Base-by-base conservation (phyloP, 208 protist species). In the Wallacemonas sp. region DNA sequence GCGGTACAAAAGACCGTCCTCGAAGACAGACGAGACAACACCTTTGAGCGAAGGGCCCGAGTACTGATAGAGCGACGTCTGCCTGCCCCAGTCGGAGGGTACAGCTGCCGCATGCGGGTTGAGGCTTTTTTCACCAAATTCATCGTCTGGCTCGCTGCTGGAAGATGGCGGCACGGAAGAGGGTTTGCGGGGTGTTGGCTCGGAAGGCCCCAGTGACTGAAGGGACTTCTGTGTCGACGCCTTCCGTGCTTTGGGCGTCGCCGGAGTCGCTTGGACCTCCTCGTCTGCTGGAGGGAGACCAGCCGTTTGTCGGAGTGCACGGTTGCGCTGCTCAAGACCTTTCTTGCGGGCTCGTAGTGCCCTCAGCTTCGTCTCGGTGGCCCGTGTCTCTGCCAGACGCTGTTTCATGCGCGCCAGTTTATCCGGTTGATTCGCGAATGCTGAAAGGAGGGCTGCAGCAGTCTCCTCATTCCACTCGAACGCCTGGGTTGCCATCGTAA, bases 1-100 rank as follows among this genome's bases (percentile, higher is more conserved):
- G 34, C 80, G 80, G 66, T 84, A 93, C 17, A 90, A 70, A 24
- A 86, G 21, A 1, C 78, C 82, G 33, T 75, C 70, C 31, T 72
- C 55, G 5, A 84, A 62, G 59, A 86, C 85, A 31, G 77, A 74
- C 22, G 70, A 77, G 2, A 79, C 66, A 11, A 76, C 67, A 9
- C 82, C 82, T 11, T 62, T 65, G 31, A 79, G 53, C 12, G 39
- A 22, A 1, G 73, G 73, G 0, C 73, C 68, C 5, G 45, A 24
- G 64, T 79, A 74, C 4, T 62, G 55, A 51, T 65, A 79, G n/a
- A 56, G 15, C 2, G 59, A 68, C 42, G 17, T 15, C 33, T n/a
- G 19, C 3, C 24, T 17, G 28, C 68, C 59, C 73, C 73, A 79
- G 31, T 68, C 58, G 6, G 26, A 30, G 1, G 68, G 68, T n/a